phyloP scores from a whole-genome alignment of 306 rosid genomes.

The Cajanus cajan region DNA sequence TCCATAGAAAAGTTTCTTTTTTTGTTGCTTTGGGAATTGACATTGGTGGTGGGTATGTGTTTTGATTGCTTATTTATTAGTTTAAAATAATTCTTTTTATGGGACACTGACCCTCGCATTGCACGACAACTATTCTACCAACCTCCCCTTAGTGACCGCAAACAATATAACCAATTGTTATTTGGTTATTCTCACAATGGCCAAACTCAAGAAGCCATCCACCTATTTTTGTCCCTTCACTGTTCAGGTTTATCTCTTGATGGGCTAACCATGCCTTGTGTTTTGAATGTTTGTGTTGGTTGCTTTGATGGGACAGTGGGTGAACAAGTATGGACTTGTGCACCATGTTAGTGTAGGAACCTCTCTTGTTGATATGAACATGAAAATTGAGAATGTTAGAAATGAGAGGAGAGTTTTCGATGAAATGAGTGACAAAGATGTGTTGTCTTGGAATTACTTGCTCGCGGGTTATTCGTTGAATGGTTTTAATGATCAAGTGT shows the following conservation, averaged over 20 bases:
- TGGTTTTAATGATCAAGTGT: conserved; percentile 39
- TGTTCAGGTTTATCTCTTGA: conserved; percentile 42
- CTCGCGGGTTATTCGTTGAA: conserved; percentile 60
- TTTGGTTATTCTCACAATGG: conserved; percentile 47
- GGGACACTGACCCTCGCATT: neutral
- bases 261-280: conserved; percentile 53
- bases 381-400: conserved; percentile 55
- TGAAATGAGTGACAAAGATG: conserved; percentile 68
- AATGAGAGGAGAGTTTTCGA: conserved; percentile 73
- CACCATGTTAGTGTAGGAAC: conserved; percentile 71
- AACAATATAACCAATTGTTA: conserved; percentile 45
- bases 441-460: conserved; percentile 83
- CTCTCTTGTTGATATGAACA: conserved; percentile 81
- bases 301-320: conserved; percentile 54
- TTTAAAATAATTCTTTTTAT: no score
- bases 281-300: conserved; percentile 54
- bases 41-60: conserved; percentile 28
- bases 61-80: no score
- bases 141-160: conserved; percentile 43
- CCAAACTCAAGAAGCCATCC: conserved; percentile 49
- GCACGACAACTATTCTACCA: conserved; percentile 60
- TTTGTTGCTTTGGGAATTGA: conserved; percentile 38
- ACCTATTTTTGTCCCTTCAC: conserved; percentile 38
- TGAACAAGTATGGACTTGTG: conserved; percentile 53
- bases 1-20: conserved; percentile 68